Base-by-base conservation (phyloP, 345 rosid species). In the Dipteronia sinensis region DNA sequence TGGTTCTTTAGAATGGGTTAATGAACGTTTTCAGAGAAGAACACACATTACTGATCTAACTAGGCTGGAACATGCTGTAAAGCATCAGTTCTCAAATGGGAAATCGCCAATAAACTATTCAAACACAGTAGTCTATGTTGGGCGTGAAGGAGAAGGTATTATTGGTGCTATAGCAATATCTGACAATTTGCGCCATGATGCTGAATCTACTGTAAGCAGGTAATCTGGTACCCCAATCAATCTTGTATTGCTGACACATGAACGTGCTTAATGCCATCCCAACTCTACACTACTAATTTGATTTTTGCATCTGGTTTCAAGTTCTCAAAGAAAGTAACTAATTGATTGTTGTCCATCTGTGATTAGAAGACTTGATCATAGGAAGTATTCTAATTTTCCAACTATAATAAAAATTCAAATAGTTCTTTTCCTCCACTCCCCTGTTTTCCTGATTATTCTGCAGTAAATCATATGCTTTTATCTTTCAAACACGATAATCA, bases 131-230 rank as follows among this genome's bases (percentile, higher is more conserved):
- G 97, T 96, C 51, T 96, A 89, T 80, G 92, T 93, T 81, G 98
- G 98, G 56, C 88, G 88, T 44, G 98, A 91, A 86, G 94, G 88
- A 67, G 95, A 95, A 79, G 97, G 98, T 47, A 85, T 95, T 15
- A 87, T 95, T 56, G 99, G 99, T 85, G 96, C 93, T 75, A 90
- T 95, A 74, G 90, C 93, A 78, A 74, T 95, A 88, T 85, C 96
- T 67, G 97, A 95, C 77, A 69, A 84, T 83, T 84, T 95, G 86
- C 93, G 95, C 69, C 69, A 78, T 77, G 99, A 95, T 86, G 99
- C 98, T 68, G 86, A 87, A 80, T 87, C 85, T 77, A 95, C 97
- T 56, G 89, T 93, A 27, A 83, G 81, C 71, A 89, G 99, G 98
- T 93, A 87, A 38, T 68, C 74, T 66, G n/a, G 71, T 46, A 27